phyloP scores from a whole-genome alignment of 768 basidiomycete genomes.

The Kwoniella dendrophila region DNA sequence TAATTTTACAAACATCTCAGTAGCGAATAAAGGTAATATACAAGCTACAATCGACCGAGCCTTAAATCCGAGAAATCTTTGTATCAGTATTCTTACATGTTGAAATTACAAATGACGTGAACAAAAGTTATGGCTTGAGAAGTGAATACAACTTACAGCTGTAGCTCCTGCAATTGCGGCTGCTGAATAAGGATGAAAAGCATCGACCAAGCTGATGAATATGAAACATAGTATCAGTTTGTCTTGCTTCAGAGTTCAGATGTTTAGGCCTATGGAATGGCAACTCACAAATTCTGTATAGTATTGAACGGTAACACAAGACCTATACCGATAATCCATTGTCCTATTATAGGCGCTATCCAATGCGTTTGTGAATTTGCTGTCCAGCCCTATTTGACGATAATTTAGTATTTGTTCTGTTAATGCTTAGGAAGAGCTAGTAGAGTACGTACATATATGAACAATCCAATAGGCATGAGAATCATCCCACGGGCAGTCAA shows the following conservation, averaged over 20 bases:
- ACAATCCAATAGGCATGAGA: constrained; percentile 46
- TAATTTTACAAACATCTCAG: constrained; percentile 41
- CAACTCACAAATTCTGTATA: constrained; percentile 47
- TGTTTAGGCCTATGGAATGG: background rate
- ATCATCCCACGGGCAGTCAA: constrained; percentile 49
- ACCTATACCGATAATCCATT: constrained; percentile 35
- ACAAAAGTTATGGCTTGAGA: too few species aligned
- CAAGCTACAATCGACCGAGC: constrained; percentile 40
- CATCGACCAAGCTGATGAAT: constrained; percentile 43
- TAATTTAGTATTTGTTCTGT: background rate
- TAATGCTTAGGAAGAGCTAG: constrained; percentile 1
- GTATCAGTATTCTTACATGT: background rate
- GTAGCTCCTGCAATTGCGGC: constrained; percentile 48
- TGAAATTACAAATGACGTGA: background rate
- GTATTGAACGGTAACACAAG: constrained; percentile 49
- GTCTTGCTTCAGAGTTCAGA: background rate
- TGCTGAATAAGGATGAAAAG: constrained; percentile 53
- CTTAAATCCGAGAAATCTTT: background rate
- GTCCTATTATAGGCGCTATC: constrained; percentile 47
- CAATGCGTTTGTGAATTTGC: constrained; percentile 45
- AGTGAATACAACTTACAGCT: constrained; percentile 45
- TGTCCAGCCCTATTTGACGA: constrained; percentile 41
- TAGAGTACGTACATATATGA: constrained; percentile 42
- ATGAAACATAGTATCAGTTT: background rate
- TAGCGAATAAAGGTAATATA: constrained; percentile 43